Base-by-base conservation (phyloP, 1,284 basidiomycete species). In the Cutaneotrichosporon curvatum region DNA sequence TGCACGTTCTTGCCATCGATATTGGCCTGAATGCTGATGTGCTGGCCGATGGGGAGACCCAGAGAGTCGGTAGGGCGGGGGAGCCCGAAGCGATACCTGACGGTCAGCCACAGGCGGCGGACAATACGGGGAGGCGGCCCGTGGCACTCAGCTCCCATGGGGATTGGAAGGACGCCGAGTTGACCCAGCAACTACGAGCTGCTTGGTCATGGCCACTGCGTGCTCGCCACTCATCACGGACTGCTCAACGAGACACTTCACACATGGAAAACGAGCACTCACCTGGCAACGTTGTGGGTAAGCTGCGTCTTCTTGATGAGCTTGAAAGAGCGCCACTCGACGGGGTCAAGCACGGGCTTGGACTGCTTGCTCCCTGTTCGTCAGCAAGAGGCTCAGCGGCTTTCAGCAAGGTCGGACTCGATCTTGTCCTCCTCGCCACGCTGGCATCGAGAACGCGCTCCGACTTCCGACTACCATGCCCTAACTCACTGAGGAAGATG, bases 251-350 rank as follows among this genome's bases (percentile, higher is more conserved):
- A n/a, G n/a, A n/a, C n/a, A n/a, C n/a, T n/a, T n/a, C n/a, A n/a
- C n/a, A n/a, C n/a, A n/a, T n/a, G n/a, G n/a, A n/a, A n/a, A n/a
- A n/a, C n/a, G n/a, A 28, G 8, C 12, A 28, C 82, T 55, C 62
- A 94, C 86, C 91, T 78, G 51, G 91, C 90, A 42, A 91, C 95
- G 75, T 98, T 98, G 55, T 85, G 85, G n/a, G 91, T 95, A 50
- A 97, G 77, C 58, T 81, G 75, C 40, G 81, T 83, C 74, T 92
- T 95, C 62, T 87, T 78, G 52, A 77, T 74, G 47, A 98, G 80
- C 40, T 83, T 79, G 75, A 87, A 96, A 51, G 84, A 76, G 64
- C 86, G 80, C 84, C 87, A 98, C 49, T 71, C 68, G 39, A 63
- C 56, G 4, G 65, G 60, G 47, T 68, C 62, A 23, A 70, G 60